Base-by-base conservation (phyloP, 176 grass and related monocot genomes). In the Ensete glaucum region DNA sequence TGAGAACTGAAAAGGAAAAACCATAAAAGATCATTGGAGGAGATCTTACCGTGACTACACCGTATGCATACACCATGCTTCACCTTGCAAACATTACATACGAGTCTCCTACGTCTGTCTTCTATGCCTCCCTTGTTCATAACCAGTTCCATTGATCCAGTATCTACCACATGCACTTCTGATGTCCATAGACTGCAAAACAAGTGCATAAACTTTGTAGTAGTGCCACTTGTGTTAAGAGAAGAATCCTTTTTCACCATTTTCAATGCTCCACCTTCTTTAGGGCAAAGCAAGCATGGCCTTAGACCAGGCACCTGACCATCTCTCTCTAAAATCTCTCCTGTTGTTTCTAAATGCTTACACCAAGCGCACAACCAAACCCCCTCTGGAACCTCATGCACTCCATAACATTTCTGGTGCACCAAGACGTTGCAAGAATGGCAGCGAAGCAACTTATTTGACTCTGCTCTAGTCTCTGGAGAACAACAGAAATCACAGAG, bases 401-500 rank as follows among this genome's bases (percentile, higher is more conserved):
- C 85, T 67, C 95, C 95, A 64, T 99, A 99, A 84, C 95, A 99
- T 77, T 86, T 94, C 81, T 91, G 95, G 76, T 99, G 95, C 57
- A 94, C 82, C 0, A 82, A 82, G 8, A 85, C 85, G 77, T 88
- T 89, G 83, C 96, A 99, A 53, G 73, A 77, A 79, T 82, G 73
- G 52, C 96, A 99, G 53, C 52, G 62, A 65, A 99, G 81, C 43
- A 99, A 83, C 52, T 65, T 91, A 73, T 95, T 89, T 17, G 86
- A 88, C 23, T 71, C 53, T 13, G 54, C 20, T 16, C 21, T 73
- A 64, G 25, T 89, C 52, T 95, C 91, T 73, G 78, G 85, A 9
- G 62, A 83, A 69, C 86, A 95, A 77, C 96, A 99, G 62, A 95
- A 76, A 56, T 99, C 91, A 50, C 96, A 99, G 22, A 64, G 73